Conservation (phyloP, 768 basidiomycete genomes). For the Mycena pura region DNA sequence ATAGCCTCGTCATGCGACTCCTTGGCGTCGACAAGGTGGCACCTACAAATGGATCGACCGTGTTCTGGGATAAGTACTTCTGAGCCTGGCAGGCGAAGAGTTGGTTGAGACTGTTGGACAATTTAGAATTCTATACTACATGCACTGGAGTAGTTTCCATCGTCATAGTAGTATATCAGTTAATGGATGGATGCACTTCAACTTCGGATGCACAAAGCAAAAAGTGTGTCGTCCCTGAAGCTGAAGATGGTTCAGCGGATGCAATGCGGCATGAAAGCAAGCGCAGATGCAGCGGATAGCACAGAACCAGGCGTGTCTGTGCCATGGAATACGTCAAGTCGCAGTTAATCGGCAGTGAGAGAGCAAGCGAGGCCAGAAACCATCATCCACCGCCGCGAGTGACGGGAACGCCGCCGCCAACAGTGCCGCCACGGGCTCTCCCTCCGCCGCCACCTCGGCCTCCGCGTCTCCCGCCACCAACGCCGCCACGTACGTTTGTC, state of each 20-base stretch:
- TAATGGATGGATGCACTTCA: conserved; percentile 3
- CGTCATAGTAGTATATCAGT: conserved; percentile 16
- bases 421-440: conserved; percentile 8
- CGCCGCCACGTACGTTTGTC: neutral
- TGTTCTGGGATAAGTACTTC: conserved; percentile 87
- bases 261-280: neutral
- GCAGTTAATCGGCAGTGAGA: conserved; percentile 6
- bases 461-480: conserved; percentile 2
- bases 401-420: conserved; percentile 18
- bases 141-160: conserved; percentile 10
- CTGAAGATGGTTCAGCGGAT: neutral
- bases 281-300: neutral
- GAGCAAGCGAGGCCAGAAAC: neutral
- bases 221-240: conserved; percentile 2
- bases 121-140: conserved; percentile 4
- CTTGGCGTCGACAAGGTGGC: conserved; percentile 67
- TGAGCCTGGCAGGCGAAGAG: conserved; percentile 36
- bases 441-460: conserved; percentile 1
- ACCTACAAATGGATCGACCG: conserved; percentile 74
- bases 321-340: conserved; percentile 3
- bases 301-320: conserved; percentile 2
- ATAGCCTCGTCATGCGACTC: conserved; percentile 80
- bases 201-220: neutral
- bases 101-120: neutral
- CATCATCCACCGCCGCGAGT: conserved; percentile 11